Conservation (phyloP, 805 yeast species). For the Ogataea chonburiensis region DNA sequence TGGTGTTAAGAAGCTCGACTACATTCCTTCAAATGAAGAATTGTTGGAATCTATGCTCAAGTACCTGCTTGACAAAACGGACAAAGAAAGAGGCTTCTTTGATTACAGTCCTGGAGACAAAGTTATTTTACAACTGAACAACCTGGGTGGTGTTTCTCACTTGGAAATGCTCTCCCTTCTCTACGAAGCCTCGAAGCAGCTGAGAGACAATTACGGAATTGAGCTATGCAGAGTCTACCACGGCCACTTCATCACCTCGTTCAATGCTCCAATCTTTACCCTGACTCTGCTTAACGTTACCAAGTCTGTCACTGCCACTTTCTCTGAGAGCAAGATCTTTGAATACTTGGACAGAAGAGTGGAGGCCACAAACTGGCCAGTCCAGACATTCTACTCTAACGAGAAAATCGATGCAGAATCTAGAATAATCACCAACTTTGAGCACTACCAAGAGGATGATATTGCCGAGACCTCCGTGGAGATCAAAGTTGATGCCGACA, state of each 20-base stretch:
- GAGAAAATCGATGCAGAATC: constrained; percentile 23
- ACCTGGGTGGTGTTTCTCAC: constrained; percentile 39
- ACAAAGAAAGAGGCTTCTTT: constrained; percentile 34
- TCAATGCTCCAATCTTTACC: constrained; percentile 40
- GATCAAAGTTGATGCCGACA: constrained; percentile 23
- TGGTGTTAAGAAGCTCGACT: constrained; percentile 33
- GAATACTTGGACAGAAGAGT: constrained; percentile 35
- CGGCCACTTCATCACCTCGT: constrained; percentile 37
- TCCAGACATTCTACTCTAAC: constrained; percentile 15
- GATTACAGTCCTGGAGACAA: constrained; percentile 30
- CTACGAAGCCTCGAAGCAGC: constrained; percentile 25
- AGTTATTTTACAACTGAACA: constrained; percentile 35
- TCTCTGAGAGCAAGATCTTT: constrained; percentile 26
- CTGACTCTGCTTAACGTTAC: constrained; percentile 37
- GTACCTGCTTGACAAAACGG: constrained; percentile 29
- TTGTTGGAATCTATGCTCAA: constrained; percentile 30
- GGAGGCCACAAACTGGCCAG: constrained; percentile 35
- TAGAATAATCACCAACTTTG: constrained; percentile 31
- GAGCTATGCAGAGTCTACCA: constrained; percentile 33
- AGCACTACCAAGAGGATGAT: constrained; percentile 30
- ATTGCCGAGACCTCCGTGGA: constrained; percentile 16
- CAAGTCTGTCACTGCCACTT: constrained; percentile 27
- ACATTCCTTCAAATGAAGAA: constrained; percentile 35
- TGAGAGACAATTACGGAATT: constrained; percentile 30
- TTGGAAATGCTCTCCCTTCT: constrained; percentile 34